Conservation (phyloP, 2,329 filamentous ascomycete genomes). For the Trematosphaeria pertusa region DNA sequence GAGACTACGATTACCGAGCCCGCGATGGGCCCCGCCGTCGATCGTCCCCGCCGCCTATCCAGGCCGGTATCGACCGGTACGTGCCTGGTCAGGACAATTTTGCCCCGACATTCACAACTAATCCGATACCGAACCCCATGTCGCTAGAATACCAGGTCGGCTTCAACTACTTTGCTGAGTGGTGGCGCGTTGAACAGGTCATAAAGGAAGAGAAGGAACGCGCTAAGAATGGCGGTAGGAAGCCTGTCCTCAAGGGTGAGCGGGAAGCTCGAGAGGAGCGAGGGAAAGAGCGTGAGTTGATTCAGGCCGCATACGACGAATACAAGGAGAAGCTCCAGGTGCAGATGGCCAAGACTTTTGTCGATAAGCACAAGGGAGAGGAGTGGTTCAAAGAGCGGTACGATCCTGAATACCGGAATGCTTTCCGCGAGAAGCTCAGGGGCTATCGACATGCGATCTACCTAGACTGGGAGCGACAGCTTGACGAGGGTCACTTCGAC, state of each 20-base stretch:
- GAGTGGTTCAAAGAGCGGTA: slow-evolving; percentile 99
- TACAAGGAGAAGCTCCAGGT: slow-evolving; percentile 72
- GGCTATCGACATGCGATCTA: slow-evolving; percentile 82
- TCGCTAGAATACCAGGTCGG: slow-evolving; percentile 80
- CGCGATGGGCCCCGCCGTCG: slow-evolving; percentile 68
- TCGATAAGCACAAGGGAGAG: slow-evolving; percentile 89
- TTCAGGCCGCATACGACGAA: slow-evolving; percentile 71
- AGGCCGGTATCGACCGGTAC: slow-evolving; percentile 82
- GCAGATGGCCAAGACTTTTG: slow-evolving; percentile 86
- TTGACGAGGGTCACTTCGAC: slow-evolving; percentile 86
- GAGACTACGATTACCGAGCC: slow-evolving; percentile 70
- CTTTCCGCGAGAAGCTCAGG: slow-evolving; percentile 76
- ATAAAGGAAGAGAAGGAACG: slow-evolving; percentile 84
- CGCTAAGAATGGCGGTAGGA: slow-evolving; percentile 70
- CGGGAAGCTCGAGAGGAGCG: slow-evolving; percentile 75
- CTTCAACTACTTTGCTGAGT: slow-evolving; percentile 85
- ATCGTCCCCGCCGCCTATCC: slow-evolving; percentile 64
- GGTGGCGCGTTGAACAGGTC: slow-evolving; percentile 83
- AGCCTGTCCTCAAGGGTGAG: slow-evolving; percentile 68
- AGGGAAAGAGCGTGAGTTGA: slow-evolving; percentile 79
- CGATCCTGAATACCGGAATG: slow-evolving; percentile 79
- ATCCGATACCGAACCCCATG: slow-evolving; percentile 75
- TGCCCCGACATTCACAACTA: slow-evolving; percentile 60
- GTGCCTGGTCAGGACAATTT: slow-evolving; percentile 74
- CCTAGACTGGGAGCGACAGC: slow-evolving; percentile 85